phyloP scores from a whole-genome alignment of 257 asterid species.

The Pogostemon cablin region DNA sequence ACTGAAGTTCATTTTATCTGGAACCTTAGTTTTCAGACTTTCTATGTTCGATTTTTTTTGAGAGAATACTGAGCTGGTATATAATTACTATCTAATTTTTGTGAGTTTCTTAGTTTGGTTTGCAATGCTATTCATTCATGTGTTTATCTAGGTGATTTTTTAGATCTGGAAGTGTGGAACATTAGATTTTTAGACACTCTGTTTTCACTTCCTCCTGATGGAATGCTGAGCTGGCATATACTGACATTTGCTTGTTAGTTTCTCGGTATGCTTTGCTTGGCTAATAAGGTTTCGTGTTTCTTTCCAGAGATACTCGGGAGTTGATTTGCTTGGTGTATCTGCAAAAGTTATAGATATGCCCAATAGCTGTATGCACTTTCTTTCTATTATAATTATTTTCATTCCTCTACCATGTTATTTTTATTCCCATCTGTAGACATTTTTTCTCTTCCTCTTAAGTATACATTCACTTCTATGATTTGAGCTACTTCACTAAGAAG shows the following conservation, averaged over 20 bases:
- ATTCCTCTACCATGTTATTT: slow-evolving; percentile 3
- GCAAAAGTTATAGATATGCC: slow-evolving; percentile 90
- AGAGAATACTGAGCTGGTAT: slow-evolving; percentile 7
- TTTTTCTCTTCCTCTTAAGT: background rate
- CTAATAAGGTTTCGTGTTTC: slow-evolving; percentile 34
- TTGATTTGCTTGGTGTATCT: slow-evolving; percentile 85
- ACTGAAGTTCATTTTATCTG: slow-evolving; percentile 4
- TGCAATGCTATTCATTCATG: slow-evolving; percentile 35
- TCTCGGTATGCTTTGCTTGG: slow-evolving; percentile 17
- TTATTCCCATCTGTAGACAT: background rate
- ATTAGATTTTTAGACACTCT: background rate
- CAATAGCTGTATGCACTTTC: slow-evolving; percentile 55
- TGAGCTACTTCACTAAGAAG: background rate
- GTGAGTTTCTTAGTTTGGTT: slow-evolving; percentile 19
- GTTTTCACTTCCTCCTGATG: slow-evolving; percentile 3
- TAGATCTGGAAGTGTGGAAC: too few species aligned
- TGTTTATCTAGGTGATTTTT: slow-evolving; percentile 38
- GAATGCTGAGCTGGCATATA: slow-evolving; percentile 5
- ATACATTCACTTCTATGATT: background rate
- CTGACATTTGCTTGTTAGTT: slow-evolving; percentile 7
- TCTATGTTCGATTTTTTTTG: background rate
- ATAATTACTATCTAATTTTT: background rate
- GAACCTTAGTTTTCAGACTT: background rate
- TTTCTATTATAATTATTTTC: slow-evolving; percentile 21
- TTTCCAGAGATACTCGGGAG: slow-evolving; percentile 77